Percentiles rank a stretch among this genome's conserved stretches.
Conservation (phyloP, 176 grass and related monocot genomes). For the Poa annua region DNA sequence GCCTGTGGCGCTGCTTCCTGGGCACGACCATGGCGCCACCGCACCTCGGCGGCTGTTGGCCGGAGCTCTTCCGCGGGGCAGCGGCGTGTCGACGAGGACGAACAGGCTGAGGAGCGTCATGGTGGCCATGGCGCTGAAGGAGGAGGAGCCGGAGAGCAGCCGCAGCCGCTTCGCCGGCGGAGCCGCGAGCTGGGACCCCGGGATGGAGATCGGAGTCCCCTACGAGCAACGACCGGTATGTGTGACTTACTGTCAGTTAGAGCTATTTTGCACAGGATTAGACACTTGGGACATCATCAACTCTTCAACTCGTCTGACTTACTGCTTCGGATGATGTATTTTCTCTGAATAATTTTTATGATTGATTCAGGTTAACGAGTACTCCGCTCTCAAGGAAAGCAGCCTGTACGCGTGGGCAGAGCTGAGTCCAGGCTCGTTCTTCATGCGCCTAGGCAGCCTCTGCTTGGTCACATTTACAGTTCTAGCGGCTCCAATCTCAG, state of each 20-base stretch:
- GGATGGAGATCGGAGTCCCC: conserved; percentile 83
- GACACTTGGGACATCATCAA: background rate
- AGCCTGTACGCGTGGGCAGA: conserved; percentile 90
- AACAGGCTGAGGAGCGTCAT: conserved; percentile 27
- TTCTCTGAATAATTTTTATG: background rate
- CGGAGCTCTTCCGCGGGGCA: background rate
- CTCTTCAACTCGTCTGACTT: too few relatives aligned
- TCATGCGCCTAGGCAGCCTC: conserved; percentile 73
- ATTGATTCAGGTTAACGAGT: conserved; percentile 85
- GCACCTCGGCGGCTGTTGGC: background rate
- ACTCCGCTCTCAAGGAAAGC: conserved; percentile 80
- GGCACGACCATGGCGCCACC: conserved; percentile 5
- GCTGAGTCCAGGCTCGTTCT: conserved; percentile 70
- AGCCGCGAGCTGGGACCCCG: conserved; percentile 77
- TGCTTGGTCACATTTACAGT: conserved; percentile 77
- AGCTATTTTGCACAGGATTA: background rate
- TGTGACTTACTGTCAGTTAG: conserved; percentile 15
- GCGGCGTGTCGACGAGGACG: background rate
- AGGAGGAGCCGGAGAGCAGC: conserved; percentile 72
- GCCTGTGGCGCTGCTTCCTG: conserved; percentile 31
- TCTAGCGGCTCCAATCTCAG: conserved; percentile 84
- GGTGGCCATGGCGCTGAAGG: conserved; percentile 67
- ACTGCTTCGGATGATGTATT: too few relatives aligned
- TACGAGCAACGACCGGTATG: conserved; percentile 95
- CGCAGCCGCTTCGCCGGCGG: conserved; percentile 66